Conservation (phyloP, 108 stramenopile species). For the Stephanodiscus minutulus region DNA sequence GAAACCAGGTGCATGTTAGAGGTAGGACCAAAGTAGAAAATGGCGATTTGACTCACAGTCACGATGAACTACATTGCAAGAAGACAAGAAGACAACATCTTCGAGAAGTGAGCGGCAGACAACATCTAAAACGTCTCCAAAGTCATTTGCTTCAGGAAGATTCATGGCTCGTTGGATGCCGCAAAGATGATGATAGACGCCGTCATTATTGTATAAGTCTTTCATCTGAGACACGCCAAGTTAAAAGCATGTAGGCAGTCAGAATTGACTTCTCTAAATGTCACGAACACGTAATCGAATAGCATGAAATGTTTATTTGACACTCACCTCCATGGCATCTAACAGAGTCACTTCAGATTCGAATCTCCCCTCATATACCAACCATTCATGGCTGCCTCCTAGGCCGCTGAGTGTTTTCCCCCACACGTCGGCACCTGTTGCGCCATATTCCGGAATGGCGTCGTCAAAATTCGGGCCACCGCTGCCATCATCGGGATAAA, state of each 20-base stretch:
- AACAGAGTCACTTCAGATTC: constrained; percentile 45
- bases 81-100: constrained; percentile 56
- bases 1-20: background rate
- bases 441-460: constrained; percentile 19
- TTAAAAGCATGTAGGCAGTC: background rate
- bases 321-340: constrained; percentile 53
- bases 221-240: constrained; percentile 29
- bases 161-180: constrained; percentile 51
- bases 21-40: background rate
- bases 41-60: constrained; percentile 44
- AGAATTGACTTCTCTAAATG: background rate
- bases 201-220: constrained; percentile 21
- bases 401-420: constrained; percentile 13
- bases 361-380: constrained; percentile 50
- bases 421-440: constrained; percentile 33
- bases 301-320: background rate
- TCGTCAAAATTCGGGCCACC: constrained; percentile 17
- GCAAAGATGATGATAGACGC: constrained; percentile 47
- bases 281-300: background rate
- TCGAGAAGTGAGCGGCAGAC: constrained; percentile 50
- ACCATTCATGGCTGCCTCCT: constrained; percentile 54
- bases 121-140: constrained; percentile 64
- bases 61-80: constrained; percentile 69
- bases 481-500: constrained; percentile 40
- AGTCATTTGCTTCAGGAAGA: constrained; percentile 36